phyloP scores from a whole-genome alignment of 2,329 filamentous ascomycete species.

The Venturia carpophila region DNA sequence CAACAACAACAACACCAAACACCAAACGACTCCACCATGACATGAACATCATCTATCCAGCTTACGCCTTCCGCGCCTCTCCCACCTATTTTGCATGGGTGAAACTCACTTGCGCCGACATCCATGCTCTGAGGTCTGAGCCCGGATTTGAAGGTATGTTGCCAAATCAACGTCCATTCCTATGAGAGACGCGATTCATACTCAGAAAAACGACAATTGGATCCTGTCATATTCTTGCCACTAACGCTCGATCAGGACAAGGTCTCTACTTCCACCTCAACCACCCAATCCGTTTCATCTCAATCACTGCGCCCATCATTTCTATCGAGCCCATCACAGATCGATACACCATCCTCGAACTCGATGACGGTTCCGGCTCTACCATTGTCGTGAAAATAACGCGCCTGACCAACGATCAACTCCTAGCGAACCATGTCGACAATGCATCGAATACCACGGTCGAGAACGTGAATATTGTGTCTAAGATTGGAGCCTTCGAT shows the following conservation, averaged over 20 bases:
- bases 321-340: constrained; percentile 36
- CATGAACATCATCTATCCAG: constrained; percentile 41
- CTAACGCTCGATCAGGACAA: constrained; percentile 36
- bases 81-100: constrained; percentile 58
- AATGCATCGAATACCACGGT: constrained; percentile 30
- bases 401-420: constrained; percentile 25
- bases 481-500: constrained; percentile 35
- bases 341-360: constrained; percentile 41
- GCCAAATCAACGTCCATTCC: constrained; percentile 5
- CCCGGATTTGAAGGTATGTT: constrained; percentile 44
- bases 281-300: constrained; percentile 42
- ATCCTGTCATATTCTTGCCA: background rate
- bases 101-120: constrained; percentile 49
- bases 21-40: constrained; percentile 8
- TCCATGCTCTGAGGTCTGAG: constrained; percentile 44
- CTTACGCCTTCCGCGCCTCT: constrained; percentile 52
- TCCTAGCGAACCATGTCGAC: constrained; percentile 23
- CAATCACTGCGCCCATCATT: constrained; percentile 39
- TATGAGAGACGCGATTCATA: background rate
- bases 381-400: constrained; percentile 50
- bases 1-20: background rate
- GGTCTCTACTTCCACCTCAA: constrained; percentile 50
- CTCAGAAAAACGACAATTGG: no score
- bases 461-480: constrained; percentile 34
- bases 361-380: constrained; percentile 55